Evolutionary conservation across 257 asterid genomes (phyloP), one percentile per base, ranked within the genome.

Genomic region (Petrea volubilis): DNA sequence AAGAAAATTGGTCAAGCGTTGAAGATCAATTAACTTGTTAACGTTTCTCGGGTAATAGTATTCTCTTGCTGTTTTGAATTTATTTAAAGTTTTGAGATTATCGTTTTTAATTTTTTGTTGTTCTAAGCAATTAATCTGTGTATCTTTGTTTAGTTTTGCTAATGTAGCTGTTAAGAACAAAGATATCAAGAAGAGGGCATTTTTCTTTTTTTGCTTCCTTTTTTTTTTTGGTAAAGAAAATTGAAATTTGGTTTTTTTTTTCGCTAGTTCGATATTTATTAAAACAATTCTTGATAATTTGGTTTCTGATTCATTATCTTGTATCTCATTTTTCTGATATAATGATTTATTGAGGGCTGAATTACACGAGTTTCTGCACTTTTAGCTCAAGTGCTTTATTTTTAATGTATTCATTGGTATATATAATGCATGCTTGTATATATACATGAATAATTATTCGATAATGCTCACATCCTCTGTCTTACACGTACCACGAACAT

Each of bases 1-100:
- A 17, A 0, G 56, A 71, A 52, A 49, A n/a, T 55, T 46, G 43
- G 49, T 24, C 62, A 67, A 41, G 18, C 71, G 31, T 46, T 71
- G 73, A 38, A 64, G 56, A 65, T 53, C 74, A 53, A 7, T 38
- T 38, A 18, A 10, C 24, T 60, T 52, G 58, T 34, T 25, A 21
- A 33, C n/a, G 23, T 27, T 69, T 50, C 57, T 44, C 72, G 43
- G 87, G 87, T 82, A 75, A 64, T 61, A 33, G 64, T 14, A 66
- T 31, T 6, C 21, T 15, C 38, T 7, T 31, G 7, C 7, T 31
- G 38, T 31, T 23, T 7, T 11, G 14, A 40, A 38, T 27, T 20
- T 5, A 3, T 61, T 61, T 38, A 4, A 43, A 40, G 2, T 38
- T 12, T 9, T 61, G 49, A 31, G 27, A 60, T 17, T 24, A 60